Base-by-base conservation (phyloP, 805 yeast species). In the Nematodospora valgi region DNA sequence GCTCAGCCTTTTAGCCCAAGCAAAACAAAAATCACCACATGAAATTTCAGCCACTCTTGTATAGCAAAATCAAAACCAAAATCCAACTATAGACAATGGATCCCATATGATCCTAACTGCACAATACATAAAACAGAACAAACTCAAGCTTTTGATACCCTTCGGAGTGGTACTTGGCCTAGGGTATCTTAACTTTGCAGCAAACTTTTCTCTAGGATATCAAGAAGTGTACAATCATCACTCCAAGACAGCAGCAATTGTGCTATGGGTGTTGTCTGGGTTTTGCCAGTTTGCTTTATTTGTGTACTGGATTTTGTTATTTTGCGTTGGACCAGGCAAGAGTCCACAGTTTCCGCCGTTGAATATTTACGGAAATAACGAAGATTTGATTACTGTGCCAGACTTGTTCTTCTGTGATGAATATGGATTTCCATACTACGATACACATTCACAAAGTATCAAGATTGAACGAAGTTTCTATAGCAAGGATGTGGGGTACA, bases 401-500 rank as follows among this genome's bases (percentile, higher is more conserved):
- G 65, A 56, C 1, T 60, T 70, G 16, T 89, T 86, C 51, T 51
- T 70, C 12, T 84, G 95, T 53, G 88, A 84, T 52, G 62, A 60
- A 7, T 68, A 73, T 38, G 97, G 98, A 0, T 76, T 71, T 44
- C 94, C 96, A 0, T 63, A 65, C 18, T 89, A 85, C 79, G 87
- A 96, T 50, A 58, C 82, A 1, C 55, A 60, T 8, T 86, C 96
- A 52, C 64, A 73, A 31, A 70, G 81, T 4, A 56, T 85, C 20
- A 86, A 85, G 49, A 68, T 80, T 1, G 72, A 76, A 17, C 65
- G 96, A 34, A 56, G 84, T 0, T 91, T 78, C 45, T 96, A 86
- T 51, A 80, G 88, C 25, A 65, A 73, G 3, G 66, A 72, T 32
- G 34, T 61, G 34, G 70, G 68, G 2, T 50, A 57, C 16, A 86